Base-by-base conservation (phyloP, 129 eudicot species). In the Flaveria sonorensis region DNA sequence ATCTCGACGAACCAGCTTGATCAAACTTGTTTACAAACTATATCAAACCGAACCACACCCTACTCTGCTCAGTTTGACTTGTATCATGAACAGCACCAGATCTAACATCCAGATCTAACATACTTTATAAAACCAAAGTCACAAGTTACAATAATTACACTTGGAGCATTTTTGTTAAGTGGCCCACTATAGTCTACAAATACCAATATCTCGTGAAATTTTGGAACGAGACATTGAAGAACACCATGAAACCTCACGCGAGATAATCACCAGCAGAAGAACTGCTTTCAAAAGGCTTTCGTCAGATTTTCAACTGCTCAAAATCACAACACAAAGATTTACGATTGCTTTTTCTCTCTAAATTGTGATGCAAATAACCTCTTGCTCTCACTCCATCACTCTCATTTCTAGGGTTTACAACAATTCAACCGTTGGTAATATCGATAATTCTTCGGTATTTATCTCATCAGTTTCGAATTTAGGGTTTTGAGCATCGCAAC, bases 231-330 rank as follows among this genome's bases (percentile, higher is more conserved):
- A 78, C 1, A 69, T 78, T 57, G 70, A 70, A 69, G 32, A 77
- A 69, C 75, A 76, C 23, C 64, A 42, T 73, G 40, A 5, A 5
- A 12, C 32, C 52, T 77, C 68, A 30, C 81, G 76, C 82, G 82
- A 78, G 47, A 69, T 43, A 69, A 56, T 68, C 76, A 77, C 69
- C 81, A 64, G 65, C 80, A 70, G 46, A 69, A 30, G 65, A 46
- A 70, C 63, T 36, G 67, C 45, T 70, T 78, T 79, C 78, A 62
- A 72, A 79, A 79, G 60, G 65, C 73, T 79, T 79, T 78, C 82
- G n/a, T 78, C 82, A 47, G 82, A 78, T 59, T 70, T 70, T 72
- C 83, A 79, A 79, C 83, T 79, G 78, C 83, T 71, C 83, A 79
- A 70, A 67, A 65, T 71, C 80, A 51, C 26, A 51, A 65, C n/a